A percentile compares a stretch with the other conserved stretches of the same genome.
phyloP scores from a whole-genome alignment of 2,329 filamentous ascomycete species.

The Aspergillus jensenii region DNA sequence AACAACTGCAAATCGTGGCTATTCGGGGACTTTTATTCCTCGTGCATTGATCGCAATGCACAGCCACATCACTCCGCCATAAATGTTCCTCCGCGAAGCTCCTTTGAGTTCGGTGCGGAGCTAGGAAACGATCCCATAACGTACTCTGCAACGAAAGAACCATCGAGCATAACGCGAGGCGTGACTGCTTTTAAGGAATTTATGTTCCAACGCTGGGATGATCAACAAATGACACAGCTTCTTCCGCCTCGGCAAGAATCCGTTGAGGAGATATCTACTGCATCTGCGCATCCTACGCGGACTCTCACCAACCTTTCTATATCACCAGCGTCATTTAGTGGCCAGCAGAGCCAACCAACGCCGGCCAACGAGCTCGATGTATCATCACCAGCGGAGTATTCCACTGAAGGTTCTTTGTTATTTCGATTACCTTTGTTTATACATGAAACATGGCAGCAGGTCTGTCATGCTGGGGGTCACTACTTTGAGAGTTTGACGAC shows the following conservation, averaged over 20 bases:
- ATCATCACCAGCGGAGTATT: conserved; percentile 6
- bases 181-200: conserved; percentile 33
- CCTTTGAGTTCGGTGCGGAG: conserved; percentile 20
- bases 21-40: conserved; percentile 10
- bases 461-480: conserved; percentile 23
- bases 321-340: conserved; percentile 7
- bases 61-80: conserved; percentile 13
- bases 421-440: conserved; percentile 13
- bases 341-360: conserved; percentile 1
- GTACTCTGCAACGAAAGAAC: conserved; percentile 17
- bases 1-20: conserved; percentile 20
- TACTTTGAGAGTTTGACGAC: conserved; percentile 14
- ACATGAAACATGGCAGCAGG: conserved; percentile 33
- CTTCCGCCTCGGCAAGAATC: conserved; percentile 21
- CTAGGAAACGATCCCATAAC: conserved; percentile 21
- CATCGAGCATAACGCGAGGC: conserved; percentile 27
- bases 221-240: conserved; percentile 23
- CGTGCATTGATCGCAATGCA: conserved; percentile 11
- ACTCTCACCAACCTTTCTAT: conserved; percentile 15
- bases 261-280: not conserved
- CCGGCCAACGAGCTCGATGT: conserved; percentile 2
- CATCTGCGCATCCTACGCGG: conserved; percentile 7
- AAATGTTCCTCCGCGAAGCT: conserved; percentile 15
- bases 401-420: not conserved
- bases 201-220: conserved; percentile 30